Evolutionary conservation across 176 grass and related monocot genomes (phyloP), one percentile per base, ranked within the genome.

Genomic region (Ananas comosus): DNA sequence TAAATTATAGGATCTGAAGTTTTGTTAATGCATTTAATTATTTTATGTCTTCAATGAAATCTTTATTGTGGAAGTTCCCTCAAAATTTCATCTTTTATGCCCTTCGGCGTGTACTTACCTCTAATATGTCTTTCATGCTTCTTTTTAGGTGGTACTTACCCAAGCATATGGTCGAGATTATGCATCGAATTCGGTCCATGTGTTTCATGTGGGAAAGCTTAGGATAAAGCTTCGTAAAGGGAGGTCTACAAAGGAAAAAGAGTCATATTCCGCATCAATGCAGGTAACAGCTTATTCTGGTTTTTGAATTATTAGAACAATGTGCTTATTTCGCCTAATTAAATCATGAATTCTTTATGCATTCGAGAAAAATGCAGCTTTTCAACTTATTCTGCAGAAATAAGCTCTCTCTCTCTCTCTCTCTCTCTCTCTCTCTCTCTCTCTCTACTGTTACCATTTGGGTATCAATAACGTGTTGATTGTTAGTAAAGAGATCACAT

Each of bases 161-260:
- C 92, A 96, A 81, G 89, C 85, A 81, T 89, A 96, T 50, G 88
- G 88, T 66, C 82, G 77, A 19, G 81, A 92, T 76, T 92, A 89
- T 65, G 48, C 84, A 57, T 89, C 88, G 18, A 87, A 68, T 58
- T 87, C 92, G 51, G 68, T 92, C 64, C 92, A 96, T 84, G 78
- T 75, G 74, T 82, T 96, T 81, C 92, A 89, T 80, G 85, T 96
- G 63, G 88, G 86, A 68, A 96, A 86, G 53, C 53, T 87, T 49
- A 85, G 83, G 87, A 78, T 89, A 73, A 92, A 96, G 66, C 83
- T 96, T 47, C 66, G 83, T 57, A 96, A 96, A 79, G 92, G 92
- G 76, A 79, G 89, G 72, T 87, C 78, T 80, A 96, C 88, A 64
- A 96, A 92, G 72, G 92, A 88, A 64, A 89, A 80, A 80, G 92